Percentiles rank a stretch among this genome's conserved stretches.
phyloP scores from a whole-genome alignment of 2,329 filamentous ascomycete genomes.

The Lecanicillium sp. region DNA sequence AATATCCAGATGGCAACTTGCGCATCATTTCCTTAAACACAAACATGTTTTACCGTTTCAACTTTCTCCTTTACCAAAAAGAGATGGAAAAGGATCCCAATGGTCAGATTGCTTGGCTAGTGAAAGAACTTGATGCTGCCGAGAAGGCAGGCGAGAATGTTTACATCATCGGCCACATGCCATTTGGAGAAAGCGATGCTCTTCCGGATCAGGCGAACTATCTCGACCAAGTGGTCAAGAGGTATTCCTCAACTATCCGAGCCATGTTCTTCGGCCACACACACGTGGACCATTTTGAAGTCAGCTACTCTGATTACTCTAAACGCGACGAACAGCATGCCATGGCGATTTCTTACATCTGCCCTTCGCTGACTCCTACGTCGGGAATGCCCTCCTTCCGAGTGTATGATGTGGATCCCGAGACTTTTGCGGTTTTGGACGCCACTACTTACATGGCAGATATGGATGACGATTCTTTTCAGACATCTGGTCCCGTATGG shows the following conservation, averaged over 20 bases:
- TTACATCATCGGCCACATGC: conserved; percentile 52
- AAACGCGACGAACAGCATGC: conserved; percentile 35
- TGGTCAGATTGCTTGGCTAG: conserved; percentile 45
- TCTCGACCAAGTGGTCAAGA: conserved; percentile 45
- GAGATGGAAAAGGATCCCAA: conserved; percentile 43
- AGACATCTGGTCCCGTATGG: conserved; percentile 39
- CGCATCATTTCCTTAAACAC: conserved; percentile 53
- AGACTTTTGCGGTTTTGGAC: conserved; percentile 48
- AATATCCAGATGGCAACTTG: conserved; percentile 37
- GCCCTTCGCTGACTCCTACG: conserved; percentile 45
- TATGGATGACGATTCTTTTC: conserved; percentile 35
- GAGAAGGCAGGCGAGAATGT: conserved; percentile 46
- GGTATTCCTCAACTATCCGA: conserved; percentile 46
- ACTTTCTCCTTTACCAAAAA: conserved; percentile 47
- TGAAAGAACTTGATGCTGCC: conserved; percentile 42
- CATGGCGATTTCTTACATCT: conserved; percentile 43
- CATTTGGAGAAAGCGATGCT: conserved; percentile 40
- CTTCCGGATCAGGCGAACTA: conserved; percentile 45
- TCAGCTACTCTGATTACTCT: conserved; percentile 43
- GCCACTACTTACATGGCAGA: conserved; percentile 47
- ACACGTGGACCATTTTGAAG: conserved; percentile 47
- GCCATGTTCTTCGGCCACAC: conserved; percentile 52
- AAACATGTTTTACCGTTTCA: conserved; percentile 51
- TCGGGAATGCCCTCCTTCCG: conserved; percentile 50
- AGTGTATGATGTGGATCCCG: conserved; percentile 51